Percentiles rank a stretch among this genome's conserved stretches.
Evolutionary conservation across 1,139 yeast genomes (phyloP).

Genomic region (Scheffersomyces stambukii): DNA sequence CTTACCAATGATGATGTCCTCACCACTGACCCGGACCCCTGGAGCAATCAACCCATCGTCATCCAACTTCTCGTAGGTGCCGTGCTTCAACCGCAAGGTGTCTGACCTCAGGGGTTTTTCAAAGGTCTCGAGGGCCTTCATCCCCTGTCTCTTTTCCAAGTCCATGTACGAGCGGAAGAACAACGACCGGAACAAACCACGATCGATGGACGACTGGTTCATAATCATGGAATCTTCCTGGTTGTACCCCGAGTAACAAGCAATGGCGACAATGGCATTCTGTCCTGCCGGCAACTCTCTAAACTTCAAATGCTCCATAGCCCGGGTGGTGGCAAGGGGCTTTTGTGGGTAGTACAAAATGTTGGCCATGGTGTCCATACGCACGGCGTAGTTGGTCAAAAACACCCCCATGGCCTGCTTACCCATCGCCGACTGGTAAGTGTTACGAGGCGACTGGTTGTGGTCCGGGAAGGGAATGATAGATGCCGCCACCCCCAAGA

Average conservation of each 20-base stretch:
- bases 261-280: constrained; percentile 96
- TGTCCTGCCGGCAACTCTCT: constrained; percentile 99
- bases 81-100: constrained; percentile 92
- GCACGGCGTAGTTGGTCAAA: constrained; percentile 87
- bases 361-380: constrained; percentile 99
- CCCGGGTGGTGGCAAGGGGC: constrained; percentile 98
- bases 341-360: constrained; percentile 96
- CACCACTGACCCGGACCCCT: constrained; percentile 98
- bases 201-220: constrained; percentile 96
- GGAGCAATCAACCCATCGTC: constrained; percentile 98
- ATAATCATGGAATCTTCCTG: constrained; percentile 99
- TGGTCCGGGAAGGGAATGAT: constrained; percentile 99
- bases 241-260: constrained; percentile 97
- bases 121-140: constrained; percentile 94
- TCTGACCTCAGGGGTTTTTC: constrained; percentile 95
- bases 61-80: constrained; percentile 95
- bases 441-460: constrained; percentile 98
- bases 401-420: constrained; percentile 99
- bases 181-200: constrained; percentile 92
- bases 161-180: constrained; percentile 98
- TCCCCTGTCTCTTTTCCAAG: constrained; percentile 97
- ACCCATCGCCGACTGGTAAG: constrained; percentile 99
- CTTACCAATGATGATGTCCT: constrained; percentile 96
- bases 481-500: constrained; percentile 96
- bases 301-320: constrained; percentile 96